A percentile compares a stretch with the other conserved stretches of the same genome.
phyloP scores from a whole-genome alignment of 2,329 filamentous ascomycete genomes.

The Daldinia sp. region DNA sequence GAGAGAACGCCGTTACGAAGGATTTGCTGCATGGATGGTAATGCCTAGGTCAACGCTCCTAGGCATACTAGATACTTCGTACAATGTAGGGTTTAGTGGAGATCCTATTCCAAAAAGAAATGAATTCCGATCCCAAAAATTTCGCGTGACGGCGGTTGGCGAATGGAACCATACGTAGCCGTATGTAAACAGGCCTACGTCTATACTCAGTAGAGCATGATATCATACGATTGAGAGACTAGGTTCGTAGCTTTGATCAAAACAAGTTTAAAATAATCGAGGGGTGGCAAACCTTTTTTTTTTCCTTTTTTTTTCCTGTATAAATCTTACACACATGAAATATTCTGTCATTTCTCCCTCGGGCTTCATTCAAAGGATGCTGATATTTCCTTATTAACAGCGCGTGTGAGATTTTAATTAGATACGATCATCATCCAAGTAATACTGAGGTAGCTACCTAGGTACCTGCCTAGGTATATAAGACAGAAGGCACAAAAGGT shows the following conservation, averaged over 20 bases:
- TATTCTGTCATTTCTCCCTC: background rate
- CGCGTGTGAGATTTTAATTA: conserved; percentile 10
- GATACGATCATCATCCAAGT: no score
- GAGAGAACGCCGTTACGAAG: conserved; percentile 1
- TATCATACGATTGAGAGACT: conserved; percentile 35
- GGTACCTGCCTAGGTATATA: no score
- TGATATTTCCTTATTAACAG: background rate
- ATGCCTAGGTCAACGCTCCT: background rate
- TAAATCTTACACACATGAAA: background rate
- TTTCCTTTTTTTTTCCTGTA: no score
- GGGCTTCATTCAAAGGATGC: background rate
- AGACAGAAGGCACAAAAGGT: no score
- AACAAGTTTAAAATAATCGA: conserved; percentile 10
- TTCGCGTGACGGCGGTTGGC: conserved; percentile 19
- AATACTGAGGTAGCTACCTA: no score
- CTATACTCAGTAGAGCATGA: conserved; percentile 22
- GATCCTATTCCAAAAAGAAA: conserved; percentile 2
- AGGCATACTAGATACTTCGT: background rate
- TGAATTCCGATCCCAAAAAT: conserved; percentile 13
- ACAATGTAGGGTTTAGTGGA: conserved; percentile 8
- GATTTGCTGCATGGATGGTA: conserved; percentile 4
- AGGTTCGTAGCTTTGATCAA: conserved; percentile 10
- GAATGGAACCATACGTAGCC: conserved; percentile 2
- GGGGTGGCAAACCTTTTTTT: background rate
- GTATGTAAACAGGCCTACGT: background rate